These are phyloP conservation scores for Hypsizygus marmoreus DNA, from an alignment of 768 basidiomycete genomes.

Conservation along the genomic window DNA sequence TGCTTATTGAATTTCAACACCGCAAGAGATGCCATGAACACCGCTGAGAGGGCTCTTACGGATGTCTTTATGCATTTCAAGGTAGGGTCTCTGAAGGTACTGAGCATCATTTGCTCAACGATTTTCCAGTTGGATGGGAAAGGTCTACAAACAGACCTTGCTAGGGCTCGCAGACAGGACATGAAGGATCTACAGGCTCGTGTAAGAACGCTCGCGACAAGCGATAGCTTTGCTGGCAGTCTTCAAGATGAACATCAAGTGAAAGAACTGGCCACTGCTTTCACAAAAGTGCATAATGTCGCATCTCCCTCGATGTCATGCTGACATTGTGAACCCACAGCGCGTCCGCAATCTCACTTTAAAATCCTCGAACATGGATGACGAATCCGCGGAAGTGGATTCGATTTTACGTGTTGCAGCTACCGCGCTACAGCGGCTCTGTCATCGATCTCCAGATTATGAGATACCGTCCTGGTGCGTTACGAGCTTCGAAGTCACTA, in stretches of 20 bases:
- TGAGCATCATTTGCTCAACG: not conserved
- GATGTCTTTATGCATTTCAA: slow-evolving; percentile 13
- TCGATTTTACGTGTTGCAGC: slow-evolving; percentile 16
- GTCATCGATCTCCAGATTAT: slow-evolving; percentile 13
- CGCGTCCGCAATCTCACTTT: slow-evolving; percentile 4
- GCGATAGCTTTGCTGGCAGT: slow-evolving; percentile 3
- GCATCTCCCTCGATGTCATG: not conserved
- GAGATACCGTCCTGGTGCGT: slow-evolving; percentile 24
- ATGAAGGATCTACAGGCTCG: slow-evolving; percentile 6
- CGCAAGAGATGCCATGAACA: not conserved
- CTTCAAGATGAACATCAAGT: slow-evolving; percentile 13
- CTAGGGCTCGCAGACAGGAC: slow-evolving; percentile 12
- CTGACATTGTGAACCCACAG: slow-evolving; percentile 6
- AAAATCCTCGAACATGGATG: not conserved
- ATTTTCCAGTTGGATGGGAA: slow-evolving; percentile 11
- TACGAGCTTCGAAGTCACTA: slow-evolving; percentile 26
- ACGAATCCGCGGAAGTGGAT: slow-evolving; percentile 7
- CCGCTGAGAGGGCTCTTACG: slow-evolving; percentile 4
- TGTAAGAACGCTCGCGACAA: slow-evolving; percentile 2
- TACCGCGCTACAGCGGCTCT: slow-evolving; percentile 11
- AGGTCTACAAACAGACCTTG: slow-evolving; percentile 10
- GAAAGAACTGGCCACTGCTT: slow-evolving; percentile 17
- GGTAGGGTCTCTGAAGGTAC: slow-evolving; percentile 5
- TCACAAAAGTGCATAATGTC: slow-evolving; percentile 12
- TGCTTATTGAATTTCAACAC: slow-evolving; percentile 11